Evolutionary conservation across 805 yeast genomes (phyloP), one percentile per base, ranked within the genome.

Genomic region (Kuraishia cidri): DNA sequence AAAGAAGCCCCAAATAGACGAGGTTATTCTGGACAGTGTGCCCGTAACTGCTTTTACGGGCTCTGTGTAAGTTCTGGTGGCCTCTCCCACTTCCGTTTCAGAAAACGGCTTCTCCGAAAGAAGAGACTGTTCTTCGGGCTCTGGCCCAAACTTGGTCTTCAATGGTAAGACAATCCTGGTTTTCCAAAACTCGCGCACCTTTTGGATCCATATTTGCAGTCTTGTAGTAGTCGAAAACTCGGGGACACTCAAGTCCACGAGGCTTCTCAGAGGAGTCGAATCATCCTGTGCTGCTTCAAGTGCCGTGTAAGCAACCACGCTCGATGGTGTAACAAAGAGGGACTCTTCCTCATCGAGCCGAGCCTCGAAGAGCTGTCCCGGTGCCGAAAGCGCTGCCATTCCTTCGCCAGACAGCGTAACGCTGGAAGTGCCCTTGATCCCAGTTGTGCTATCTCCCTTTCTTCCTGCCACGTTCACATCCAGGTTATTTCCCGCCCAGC

Each of bases 401-500:
- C 75, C 75, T 13, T 52, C 52, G 1, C 73, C 73, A 39, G 24
- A 35, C 41, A 22, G 39, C 46, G 5, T 37, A 40, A 7, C 56
- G n/a, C n/a, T n/a, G n/a, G n/a, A n/a, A n/a, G n/a, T n/a, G n/a
- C n/a, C n/a, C n/a, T n/a, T n/a, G n/a, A n/a, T n/a, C n/a, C n/a
- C n/a, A n/a, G n/a, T n/a, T n/a, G n/a, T n/a, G 27, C 6, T 46
- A 29, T 10, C 34, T 32, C n/a, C 6, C 31, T 27, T 15, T 44
- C 34, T 3, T 35, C n/a, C n/a, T n/a, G n/a, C n/a, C n/a, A n/a
- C n/a, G 4, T 30, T 32, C 19, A 50, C 24, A 20, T 51, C 40
- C 14, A 65, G 40, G 29, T 52, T 46, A 31, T 53, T 59, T 1
- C 72, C 74, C 1, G 67, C 52, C 75, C 75, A 69, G 5, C 73